Base-by-base conservation (phyloP, 2,329 filamentous ascomycete genomes). In the Calonectria pseudoturangicola region DNA sequence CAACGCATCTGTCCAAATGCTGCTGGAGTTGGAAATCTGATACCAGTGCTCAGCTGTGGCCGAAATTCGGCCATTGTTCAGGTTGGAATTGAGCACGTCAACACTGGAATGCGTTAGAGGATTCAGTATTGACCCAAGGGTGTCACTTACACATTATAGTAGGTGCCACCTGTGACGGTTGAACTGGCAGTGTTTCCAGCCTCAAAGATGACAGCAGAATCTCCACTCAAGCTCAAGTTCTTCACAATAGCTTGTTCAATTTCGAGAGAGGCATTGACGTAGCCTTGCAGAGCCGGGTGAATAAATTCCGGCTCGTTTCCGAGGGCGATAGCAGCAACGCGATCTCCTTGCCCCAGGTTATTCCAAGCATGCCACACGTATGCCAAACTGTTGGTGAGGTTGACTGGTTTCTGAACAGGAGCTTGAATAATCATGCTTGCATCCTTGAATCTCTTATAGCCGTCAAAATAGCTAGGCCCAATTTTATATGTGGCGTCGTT, bases 321-420 rank as follows among this genome's bases (percentile, higher is more conserved):
- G 4, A 60, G 56, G 27, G 56, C 56, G 16, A 60, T 60, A 5
- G 21, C 12, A 2, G 56, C 56, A 15, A 60, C 36, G 7, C 56
- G 21, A 41, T 60, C 36, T 33, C 50, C 50, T 43, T 28, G 33
- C n/a, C 36, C 56, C 21, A 28, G 13, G n/a, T 28, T 43, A 16
- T 43, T 43, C 56, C 56, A 60, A 28, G 56, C 56, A 25, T 43
- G 36, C 56, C 36, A 60, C 13, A 60, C 36, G 41, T 41, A 60
- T 12, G 56, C 21, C 21, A 60, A n/a, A 15, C 33, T 60, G 13
- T 60, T 60, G 12, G 36, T 43, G 13, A 60, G 12, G 36, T 43
- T 43, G 21, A 60, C 39, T 9, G 36, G 56, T 16, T 43, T 43
- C 39, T 43, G 13, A 10, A 60, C 33, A 8, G 36, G 56, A 12